Base-by-base conservation (phyloP, 192 early-diverging fungal genomes). In the Powellomyces hirtus region DNA sequence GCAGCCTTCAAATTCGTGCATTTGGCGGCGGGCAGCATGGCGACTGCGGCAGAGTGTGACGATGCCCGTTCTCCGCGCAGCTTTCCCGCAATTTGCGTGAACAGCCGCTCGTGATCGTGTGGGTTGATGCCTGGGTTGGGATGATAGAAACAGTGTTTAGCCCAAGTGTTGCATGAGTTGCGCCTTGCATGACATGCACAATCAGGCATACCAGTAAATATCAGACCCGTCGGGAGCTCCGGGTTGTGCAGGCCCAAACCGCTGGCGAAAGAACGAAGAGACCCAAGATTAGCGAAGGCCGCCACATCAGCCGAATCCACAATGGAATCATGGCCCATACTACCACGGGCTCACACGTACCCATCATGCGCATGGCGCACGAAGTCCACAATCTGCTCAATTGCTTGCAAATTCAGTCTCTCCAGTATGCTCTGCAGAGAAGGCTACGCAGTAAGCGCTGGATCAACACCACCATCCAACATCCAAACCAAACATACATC, bases 41-140 rank as follows among this genome's bases (percentile, higher is more conserved):
- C 88, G 2, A 90, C 88, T 55, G 82, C 74, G 59, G 86, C 74
- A 0, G 35, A 26, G 33, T 20, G 7, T n/a, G 60, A 36, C 35
- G 30, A 20, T 31, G 5, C 42, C 16, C n/a, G 46, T 14, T 24
- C n/a, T 24, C 46, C 5, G 2, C 46, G n/a, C 52, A 84, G 73
- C 51, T 71, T 70, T 64, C n/a, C 53, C 45, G 84, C 81, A 22
- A 94, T 82, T 59, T 87, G 83, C 51, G 73, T 69, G 61, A 92
- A 94, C 10, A 91, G 79, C 26, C 82, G 77, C 58, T 84, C 84
- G 42, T 94, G 89, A 71, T 94, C 92, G 31, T 87, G 85, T 0
- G 83, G 87, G 63, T 94, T 94, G 68, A 88, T 84, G 50, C 82
- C 84, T 69, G 38, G 45, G 22, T 37, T 24, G 1, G 18, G 33